A percentile compares a stretch with the other conserved stretches of the same genome.
Evolutionary conservation across 768 basidiomycete genomes (phyloP).

Genomic region (Leccinum boreale): DNA sequence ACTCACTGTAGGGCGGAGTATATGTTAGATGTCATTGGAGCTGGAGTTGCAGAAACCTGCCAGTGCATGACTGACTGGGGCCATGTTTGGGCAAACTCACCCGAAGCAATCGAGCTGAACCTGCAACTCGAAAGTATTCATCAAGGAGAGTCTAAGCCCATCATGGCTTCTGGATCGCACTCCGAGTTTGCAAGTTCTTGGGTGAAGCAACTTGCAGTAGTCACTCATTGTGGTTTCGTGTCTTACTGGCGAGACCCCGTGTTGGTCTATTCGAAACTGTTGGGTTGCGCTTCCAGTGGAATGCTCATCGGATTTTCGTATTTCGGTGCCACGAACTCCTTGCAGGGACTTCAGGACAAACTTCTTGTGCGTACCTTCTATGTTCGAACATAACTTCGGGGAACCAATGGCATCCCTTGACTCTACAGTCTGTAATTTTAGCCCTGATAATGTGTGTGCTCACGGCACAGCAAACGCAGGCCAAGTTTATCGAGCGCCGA

Average conservation of each 20-base stretch:
- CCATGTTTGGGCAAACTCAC: conserved; percentile 43
- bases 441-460: conserved; percentile 41
- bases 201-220: conserved; percentile 32
- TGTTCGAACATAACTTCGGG: background rate
- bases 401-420: background rate
- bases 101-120: conserved; percentile 36
- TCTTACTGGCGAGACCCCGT: conserved; percentile 41
- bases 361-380: conserved; percentile 34
- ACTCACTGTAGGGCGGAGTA: conserved; percentile 38
- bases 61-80: conserved; percentile 44
- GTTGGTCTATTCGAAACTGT: conserved; percentile 39
- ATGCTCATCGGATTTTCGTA: conserved; percentile 45
- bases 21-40: conserved; percentile 54
- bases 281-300: conserved; percentile 23
- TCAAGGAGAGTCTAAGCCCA: conserved; percentile 29
- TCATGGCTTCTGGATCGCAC: conserved; percentile 19
- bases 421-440: conserved; percentile 48
- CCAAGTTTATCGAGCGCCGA: conserved; percentile 53
- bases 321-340: conserved; percentile 32
- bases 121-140: conserved; percentile 45
- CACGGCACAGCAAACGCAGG: conserved; percentile 57
- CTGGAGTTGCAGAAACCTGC: conserved; percentile 46
- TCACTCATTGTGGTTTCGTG: conserved; percentile 31
- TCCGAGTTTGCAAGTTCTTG: conserved; percentile 39
- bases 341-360: conserved; percentile 42